Evolutionary conservation across 352 stramenopile species (phyloP), one percentile per base, ranked within the genome.

Genomic region (Pythium aquatile): DNA sequence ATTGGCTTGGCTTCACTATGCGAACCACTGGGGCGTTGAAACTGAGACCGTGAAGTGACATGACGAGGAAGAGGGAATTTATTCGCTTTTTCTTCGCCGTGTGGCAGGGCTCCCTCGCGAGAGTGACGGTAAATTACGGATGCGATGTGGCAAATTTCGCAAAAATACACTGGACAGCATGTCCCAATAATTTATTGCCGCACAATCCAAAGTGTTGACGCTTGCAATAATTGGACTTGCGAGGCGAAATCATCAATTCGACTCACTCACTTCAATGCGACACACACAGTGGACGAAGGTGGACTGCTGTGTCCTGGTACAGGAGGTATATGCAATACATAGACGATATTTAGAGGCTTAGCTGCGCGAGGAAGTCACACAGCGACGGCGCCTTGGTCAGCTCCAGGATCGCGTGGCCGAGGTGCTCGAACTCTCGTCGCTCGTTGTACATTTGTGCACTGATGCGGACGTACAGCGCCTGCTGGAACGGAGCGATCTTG

Each of bases 361-460:
- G 73, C 52, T 85, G 70, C 28, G 79, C 66, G 48, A 93, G 76
- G 57, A 90, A 84, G 55, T 90, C 79, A 58, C 71, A 75, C 16
- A 93, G 63, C 61, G 83, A 79, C 30, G 75, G 76, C 2, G 76
- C 82, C 62, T 86, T 87, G 28, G 82, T 93, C 51, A 94, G 68
- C 69, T 90, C 78, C 42, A 88, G 57, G 66, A 94, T 88, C 54
- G 86, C 84, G 35, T 77, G 69, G 30, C 79, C 86, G 17, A 94
- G 71, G 55, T 83, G 74, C 66, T 94, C 83, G 55, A 82, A 94
- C 63, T 94, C 86, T 39, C 73, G 73, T 57, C 86, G 80, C 61
- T 94, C 86, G 64, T 92, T 93, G 75, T 93, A 94, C 55, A 93
- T 91, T 70, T 94, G 86, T 49, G 83, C 81, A 49, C 83, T 93